phyloP scores from a whole-genome alignment of 306 rosid species.

The Cajanus cajan region DNA sequence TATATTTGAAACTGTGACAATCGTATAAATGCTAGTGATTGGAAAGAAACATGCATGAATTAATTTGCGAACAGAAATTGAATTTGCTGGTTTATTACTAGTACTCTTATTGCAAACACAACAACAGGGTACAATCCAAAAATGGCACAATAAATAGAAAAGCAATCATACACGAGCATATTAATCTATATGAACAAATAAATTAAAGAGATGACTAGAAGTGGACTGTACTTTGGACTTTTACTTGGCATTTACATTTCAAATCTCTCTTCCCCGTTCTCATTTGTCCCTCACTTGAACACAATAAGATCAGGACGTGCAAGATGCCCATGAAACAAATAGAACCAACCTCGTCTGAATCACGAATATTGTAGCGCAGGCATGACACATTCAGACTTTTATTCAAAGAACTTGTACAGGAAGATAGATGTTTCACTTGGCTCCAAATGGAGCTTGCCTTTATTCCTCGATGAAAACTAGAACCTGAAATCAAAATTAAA shows the following conservation, averaged over 20 bases:
- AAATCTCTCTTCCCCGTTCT: slow-evolving; percentile 39
- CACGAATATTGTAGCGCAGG: slow-evolving; percentile 15
- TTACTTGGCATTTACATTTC: slow-evolving; percentile 42
- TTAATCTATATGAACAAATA: slow-evolving; percentile 48
- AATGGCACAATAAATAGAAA: slow-evolving; percentile 49
- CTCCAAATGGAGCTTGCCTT: slow-evolving; percentile 55
- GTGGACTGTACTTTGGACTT: slow-evolving; percentile 37
- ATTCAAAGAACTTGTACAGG: slow-evolving; percentile 49
- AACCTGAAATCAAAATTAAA: slow-evolving; percentile 51
- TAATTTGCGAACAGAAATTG: slow-evolving; percentile 24
- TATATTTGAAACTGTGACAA: slow-evolving; percentile 1
- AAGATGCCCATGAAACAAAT: slow-evolving; percentile 52
- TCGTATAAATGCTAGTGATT: not conserved
- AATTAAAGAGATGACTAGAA: slow-evolving; percentile 36
- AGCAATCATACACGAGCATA: slow-evolving; percentile 43
- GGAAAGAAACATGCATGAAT: not conserved
- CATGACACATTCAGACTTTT: slow-evolving; percentile 52
- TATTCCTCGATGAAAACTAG: slow-evolving; percentile 62
- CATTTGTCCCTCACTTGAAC: slow-evolving; percentile 37
- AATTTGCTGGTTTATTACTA: slow-evolving; percentile 34
- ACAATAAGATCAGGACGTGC: slow-evolving; percentile 45
- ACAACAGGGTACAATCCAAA: slow-evolving; percentile 33
- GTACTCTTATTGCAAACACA: slow-evolving; percentile 42
- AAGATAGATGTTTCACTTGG: slow-evolving; percentile 49
- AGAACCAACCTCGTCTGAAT: slow-evolving; percentile 47